Base-by-base conservation (phyloP, 23 red algal genomes). In the Gracilaria gracilis region DNA sequence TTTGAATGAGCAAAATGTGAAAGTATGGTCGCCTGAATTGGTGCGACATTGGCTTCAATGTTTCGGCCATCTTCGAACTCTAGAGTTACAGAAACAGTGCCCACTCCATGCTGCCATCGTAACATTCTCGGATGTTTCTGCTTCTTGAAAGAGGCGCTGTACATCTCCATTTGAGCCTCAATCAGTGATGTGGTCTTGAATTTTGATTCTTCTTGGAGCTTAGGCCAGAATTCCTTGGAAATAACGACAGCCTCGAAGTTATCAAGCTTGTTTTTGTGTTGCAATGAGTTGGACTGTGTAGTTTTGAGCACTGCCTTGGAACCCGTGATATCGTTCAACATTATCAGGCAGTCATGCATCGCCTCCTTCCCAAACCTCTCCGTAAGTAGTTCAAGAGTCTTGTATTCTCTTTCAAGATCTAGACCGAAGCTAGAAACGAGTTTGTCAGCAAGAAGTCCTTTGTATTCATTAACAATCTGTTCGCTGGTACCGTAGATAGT, bases 401-500 rank as follows among this genome's bases (percentile, higher is more conserved):
- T 67, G 67, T 75, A 81, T 37, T 95, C 92, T 25, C 79, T 51
- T 12, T 95, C 73, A 44, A 95, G 44, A 21, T 95, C 84, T 50
- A 95, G 11, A 25, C 82, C 92, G 27, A 95, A 79, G 57, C 47
- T 50, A 72, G 29, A 32, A 4, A 86, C 37, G 23, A 95, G 80
- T 47, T 91, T 95, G 49, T 95, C 93, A 21, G 93, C 93, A 44
- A 95, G 88, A 15, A 91, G 46, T 16, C 44, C 76, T 47, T 80
- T 81, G 84, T 95, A 95, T 73, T 95, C 93, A 51, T 89, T 90
- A 17, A 95, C 87, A 83, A 95, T 91, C 59, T 81, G 71, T 58
- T 95, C 93, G 49, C 88, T 95, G 23, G 84, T 87, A 27, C 93
- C 93, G 61, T 95, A 95, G 61, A 95, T 95, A 16, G 80, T 85